A percentile compares a stretch with the other conserved stretches of the same genome.
Evolutionary conservation across 148 eudicot species (phyloP).

Genomic region (Camellia granthamiana): DNA sequence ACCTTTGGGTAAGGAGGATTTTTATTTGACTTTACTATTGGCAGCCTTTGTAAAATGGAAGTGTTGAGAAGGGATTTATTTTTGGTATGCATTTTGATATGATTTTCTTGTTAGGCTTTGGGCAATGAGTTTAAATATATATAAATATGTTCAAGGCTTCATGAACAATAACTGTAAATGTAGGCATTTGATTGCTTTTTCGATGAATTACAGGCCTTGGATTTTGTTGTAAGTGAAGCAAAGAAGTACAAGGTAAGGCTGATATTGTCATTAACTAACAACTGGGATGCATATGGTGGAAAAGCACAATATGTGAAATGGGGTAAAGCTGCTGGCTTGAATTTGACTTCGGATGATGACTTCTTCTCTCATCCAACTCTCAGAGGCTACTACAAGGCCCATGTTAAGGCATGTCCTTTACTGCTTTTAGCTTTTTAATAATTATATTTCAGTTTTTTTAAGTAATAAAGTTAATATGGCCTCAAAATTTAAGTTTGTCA

Average conservation of each 20-base stretch:
- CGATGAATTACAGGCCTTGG: conserved; percentile 58
- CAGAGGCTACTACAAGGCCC: conserved; percentile 65
- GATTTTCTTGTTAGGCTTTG: too few relatives aligned
- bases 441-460: not conserved
- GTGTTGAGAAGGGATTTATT: too few relatives aligned
- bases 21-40: too few relatives aligned
- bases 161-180: not conserved
- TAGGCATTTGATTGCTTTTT: not conserved
- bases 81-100: too few relatives aligned
- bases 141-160: not conserved
- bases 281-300: conserved; percentile 91
- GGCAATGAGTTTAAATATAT: too few relatives aligned
- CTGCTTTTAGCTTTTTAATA: not conserved
- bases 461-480: not conserved
- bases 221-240: conserved; percentile 91
- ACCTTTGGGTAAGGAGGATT: too few relatives aligned
- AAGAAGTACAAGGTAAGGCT: conserved; percentile 77
- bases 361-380: conserved; percentile 68
- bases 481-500: not conserved
- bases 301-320: conserved; percentile 87
- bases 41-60: too few relatives aligned
- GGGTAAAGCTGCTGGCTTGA: conserved; percentile 81
- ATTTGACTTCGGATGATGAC: conserved; percentile 65
- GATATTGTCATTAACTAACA: conserved; percentile 72
- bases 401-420: conserved; percentile 55